Percentiles rank a stretch among this genome's conserved stretches.
Evolutionary conservation across 2,329 filamentous ascomycete species (phyloP).

Genomic region (Scortechinia acanthostroma): DNA sequence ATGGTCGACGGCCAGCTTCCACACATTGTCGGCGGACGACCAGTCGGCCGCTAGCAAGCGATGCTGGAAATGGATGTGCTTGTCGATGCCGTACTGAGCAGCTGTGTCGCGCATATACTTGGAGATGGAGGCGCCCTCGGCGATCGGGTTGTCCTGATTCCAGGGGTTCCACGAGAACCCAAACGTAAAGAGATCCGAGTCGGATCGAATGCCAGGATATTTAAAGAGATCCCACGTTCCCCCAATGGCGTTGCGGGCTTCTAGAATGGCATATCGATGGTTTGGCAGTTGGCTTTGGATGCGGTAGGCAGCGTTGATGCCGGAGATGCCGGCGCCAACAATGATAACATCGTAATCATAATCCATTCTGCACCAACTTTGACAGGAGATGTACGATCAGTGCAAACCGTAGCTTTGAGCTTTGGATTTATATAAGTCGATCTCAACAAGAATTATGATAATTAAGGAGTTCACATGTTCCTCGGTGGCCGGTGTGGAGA

Average conservation of each 20-base stretch:
- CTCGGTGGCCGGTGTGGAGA: no score
- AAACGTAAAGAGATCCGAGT: constrained; percentile 54
- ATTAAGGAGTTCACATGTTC: no score
- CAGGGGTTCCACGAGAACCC: constrained; percentile 70
- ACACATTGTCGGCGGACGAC: constrained; percentile 44
- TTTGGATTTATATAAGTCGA: no score
- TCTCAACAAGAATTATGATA: no score
- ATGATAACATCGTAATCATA: constrained; percentile 64
- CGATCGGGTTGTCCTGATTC: constrained; percentile 44
- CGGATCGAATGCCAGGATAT: constrained; percentile 68
- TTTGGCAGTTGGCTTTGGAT: constrained; percentile 49
- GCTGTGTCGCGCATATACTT: constrained; percentile 45
- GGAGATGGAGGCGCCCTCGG: constrained; percentile 39
- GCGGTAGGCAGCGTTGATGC: constrained; percentile 68
- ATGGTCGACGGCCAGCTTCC: constrained; percentile 40
- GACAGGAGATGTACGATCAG: no score
- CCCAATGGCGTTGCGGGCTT: constrained; percentile 57
- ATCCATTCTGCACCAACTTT: no score
- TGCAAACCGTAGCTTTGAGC: no score
- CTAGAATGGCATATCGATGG: constrained; percentile 55
- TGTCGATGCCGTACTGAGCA: constrained; percentile 37
- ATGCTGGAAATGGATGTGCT: constrained; percentile 42
- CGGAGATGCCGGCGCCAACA: constrained; percentile 67
- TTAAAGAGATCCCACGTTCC: constrained; percentile 76
- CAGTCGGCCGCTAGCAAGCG: constrained; percentile 39